Evolutionary conservation across 1,284 basidiomycete genomes (phyloP), one percentile per base, ranked within the genome.

Genomic region (Boletus mariae): DNA sequence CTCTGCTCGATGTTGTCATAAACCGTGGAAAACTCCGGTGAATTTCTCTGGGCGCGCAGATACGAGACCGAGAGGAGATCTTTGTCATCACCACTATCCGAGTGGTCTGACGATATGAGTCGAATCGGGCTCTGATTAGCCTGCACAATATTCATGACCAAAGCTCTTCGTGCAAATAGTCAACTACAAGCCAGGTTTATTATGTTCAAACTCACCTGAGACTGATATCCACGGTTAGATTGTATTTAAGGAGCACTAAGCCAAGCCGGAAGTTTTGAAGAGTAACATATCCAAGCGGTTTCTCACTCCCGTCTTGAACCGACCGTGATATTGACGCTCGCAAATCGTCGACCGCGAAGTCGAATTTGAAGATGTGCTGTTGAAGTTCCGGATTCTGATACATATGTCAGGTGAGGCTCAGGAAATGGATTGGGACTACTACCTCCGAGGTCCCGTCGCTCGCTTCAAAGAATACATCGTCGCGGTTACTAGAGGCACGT

Each of bases 1-100:
- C 76, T 90, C 71, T 98, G 92, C 64, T 98, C 90, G 51, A 96
- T 86, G 13, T 90, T 90, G 59, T 96, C 92, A 69, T 92, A 90
- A 8, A 85, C 74, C 2, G 85, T 84, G 64, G 83, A 73, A 71
- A 92, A 98, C 63, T 98, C 92, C 0, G 97, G 94, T 3, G 93
- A 94, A 38, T 85, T 80, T 62, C 84, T 84, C 67, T 97, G 87
- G 0, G 89, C 91, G 41, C 90, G 84, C 15, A 79, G 76, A 67
- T 99, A 99, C 23, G 82, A 78, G 51, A 99, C 83, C n/a, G 79
- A 83, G 37, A 99, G 80, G 5, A 99, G 82, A 61, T 97, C 85
- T 49, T 84, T 78, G 63, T 77, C 75, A 32, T 74, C 74, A 12
- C 75, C 68, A 4, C 73, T 62, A 45, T 80, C 80, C 1, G 71